Evolutionary conservation across 169 alveolate species (phyloP), one percentile per base, ranked within the genome.

Genomic region (Theileria annulata): DNA sequence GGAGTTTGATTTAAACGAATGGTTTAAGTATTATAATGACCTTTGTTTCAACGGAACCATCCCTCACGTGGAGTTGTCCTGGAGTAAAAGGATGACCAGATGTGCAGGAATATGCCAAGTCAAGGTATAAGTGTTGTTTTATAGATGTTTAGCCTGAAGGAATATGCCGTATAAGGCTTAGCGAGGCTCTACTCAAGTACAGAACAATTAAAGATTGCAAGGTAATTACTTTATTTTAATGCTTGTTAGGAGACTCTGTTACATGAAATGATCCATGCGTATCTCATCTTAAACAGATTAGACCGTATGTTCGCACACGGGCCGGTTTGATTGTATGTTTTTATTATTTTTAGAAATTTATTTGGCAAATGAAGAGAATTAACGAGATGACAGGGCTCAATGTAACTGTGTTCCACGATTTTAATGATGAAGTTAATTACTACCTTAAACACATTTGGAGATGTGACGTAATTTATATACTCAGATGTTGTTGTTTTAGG

Each of bases 251-350:
- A 96, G 75, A 97, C 99, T 12, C 91, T 97, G 28, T 87, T 97
- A 27, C 99, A 97, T 79, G 99, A 97, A 88, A 95, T 97, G 98
- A 96, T 97, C 68, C 99, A 97, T 73, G 99, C 99, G 21, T 94
- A 93, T 66, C 79, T 96, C 49, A 95, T 95, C 74, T 73, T 96
- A 10, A 94, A 97, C 35, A 76, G 87, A 37, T 70, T 80, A 19
- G 77, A 87, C 68, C 76, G 87, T 35, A 84, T 85, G 70, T 95
- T 90, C 62, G 97, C 96, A 9, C 98, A 96, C 71, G 98, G 98
- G 5, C 92, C 91, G 85, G 95, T 90, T 70, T 21, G 79, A 23
- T 9, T 3, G 67, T 19, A 23, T 2, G 58, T 42, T n/a, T 33
- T 33, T 47, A 15, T 15, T 48, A 17, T n/a, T 35, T 28, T 23